A percentile compares a stretch with the other conserved stretches of the same genome.
phyloP scores from a whole-genome alignment of 192 early-diverging fungal genomes.

The Dimargaris cristalligena region DNA sequence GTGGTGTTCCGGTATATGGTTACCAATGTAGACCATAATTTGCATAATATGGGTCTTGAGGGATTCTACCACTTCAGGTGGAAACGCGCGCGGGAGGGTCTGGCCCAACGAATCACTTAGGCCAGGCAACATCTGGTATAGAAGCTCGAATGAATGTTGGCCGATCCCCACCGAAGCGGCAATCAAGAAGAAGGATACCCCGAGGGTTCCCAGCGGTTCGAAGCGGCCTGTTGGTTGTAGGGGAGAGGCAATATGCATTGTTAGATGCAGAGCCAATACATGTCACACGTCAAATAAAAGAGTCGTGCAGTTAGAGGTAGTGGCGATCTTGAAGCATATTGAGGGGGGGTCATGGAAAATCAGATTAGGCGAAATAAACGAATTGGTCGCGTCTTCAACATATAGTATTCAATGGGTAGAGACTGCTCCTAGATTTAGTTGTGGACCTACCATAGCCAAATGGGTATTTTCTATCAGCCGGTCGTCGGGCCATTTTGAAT shows the following conservation, averaged over 20 bases:
- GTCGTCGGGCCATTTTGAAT: constrained; percentile 45
- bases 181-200: constrained; percentile 50
- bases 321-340: not conserved
- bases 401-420: no score
- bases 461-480: constrained; percentile 42
- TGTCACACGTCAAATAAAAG: not conserved
- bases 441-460: constrained; percentile 46
- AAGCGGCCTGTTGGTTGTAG: constrained; percentile 38
- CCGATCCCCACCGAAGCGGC: constrained; percentile 49
- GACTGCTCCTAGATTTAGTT: no score
- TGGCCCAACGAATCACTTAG: constrained; percentile 1
- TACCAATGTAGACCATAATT: constrained; percentile 3
- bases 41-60: not conserved
- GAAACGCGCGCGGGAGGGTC: constrained; percentile 9
- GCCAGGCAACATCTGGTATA: constrained; percentile 16
- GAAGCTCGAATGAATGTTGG: constrained; percentile 35
- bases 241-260: not conserved
- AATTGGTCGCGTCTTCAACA: no score
- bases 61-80: constrained; percentile 3
- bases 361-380: not conserved
- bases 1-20: constrained; percentile 16
- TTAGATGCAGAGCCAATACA: not conserved
- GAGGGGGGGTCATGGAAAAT: not conserved
- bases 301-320: constrained; percentile 1
- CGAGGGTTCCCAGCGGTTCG: constrained; percentile 43